Base-by-base conservation (phyloP, 2,329 filamentous ascomycete genomes). In the Xylariaceae sp. region DNA sequence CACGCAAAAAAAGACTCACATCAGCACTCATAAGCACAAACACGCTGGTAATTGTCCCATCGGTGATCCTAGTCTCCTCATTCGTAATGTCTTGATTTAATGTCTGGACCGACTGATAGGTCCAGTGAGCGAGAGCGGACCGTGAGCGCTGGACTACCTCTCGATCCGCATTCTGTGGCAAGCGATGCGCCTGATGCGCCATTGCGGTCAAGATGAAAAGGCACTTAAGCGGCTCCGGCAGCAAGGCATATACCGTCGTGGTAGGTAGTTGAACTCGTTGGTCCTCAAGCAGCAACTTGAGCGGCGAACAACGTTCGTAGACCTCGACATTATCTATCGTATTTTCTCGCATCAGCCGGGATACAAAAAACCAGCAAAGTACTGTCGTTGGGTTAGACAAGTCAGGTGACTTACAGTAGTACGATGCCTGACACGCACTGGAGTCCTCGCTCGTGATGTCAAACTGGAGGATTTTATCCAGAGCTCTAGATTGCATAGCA, bases 251-350 rank as follows among this genome's bases (percentile, higher is more conserved):
- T 11, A 49, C 27, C 7, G 47, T 48, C 10, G 53, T 12, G 3
- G 52, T 42, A 6, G 60, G 47, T 6, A 59, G 47, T 2, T 18
- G 41, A 17, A 53, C 19, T 18, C 45, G 51, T 1, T 42, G 17
- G 17, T 49, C 54, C 6, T 53, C 47, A 3, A 40, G 39, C 1
- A 63, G 44, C 1, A 51, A 36, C n/a, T 51, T 48, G 1, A 53
- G 48, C 5, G 58, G 54, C 5, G 58, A 55, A 31, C 39, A 40
- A 11, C 42, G 49, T n/a, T 60, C 61, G 45, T 65, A 67, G 38
- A 68, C 64, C 48, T 61, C 61, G 15, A 60, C 51, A 45, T 64
- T 68, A 41, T 62, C 67, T 68, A 6, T 3, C 14, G 6, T 11
- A 27, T 27, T 14, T 32, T 35, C 6, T 31, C n/a, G 19, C 38